A percentile compares a stretch with the other conserved stretches of the same genome.
These are phyloP conservation scores for Dacryopinax primogenitus DNA, from an alignment of 768 basidiomycete genomes.

Conservation along the genomic window DNA sequence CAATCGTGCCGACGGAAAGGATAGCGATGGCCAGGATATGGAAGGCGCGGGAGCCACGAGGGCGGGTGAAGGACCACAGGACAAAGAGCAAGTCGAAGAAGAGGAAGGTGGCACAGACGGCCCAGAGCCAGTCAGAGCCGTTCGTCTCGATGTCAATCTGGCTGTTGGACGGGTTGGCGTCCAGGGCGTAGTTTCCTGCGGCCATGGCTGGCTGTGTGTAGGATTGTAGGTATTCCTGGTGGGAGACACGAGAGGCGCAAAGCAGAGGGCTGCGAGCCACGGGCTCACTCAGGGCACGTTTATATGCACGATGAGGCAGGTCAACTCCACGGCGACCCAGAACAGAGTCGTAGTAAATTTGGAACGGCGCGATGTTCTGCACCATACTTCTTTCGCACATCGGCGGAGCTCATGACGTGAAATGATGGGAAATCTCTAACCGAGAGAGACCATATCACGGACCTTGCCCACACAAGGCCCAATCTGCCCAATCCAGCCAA, in stretches of 20 bases:
- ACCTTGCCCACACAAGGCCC: not conserved
- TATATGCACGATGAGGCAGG: not conserved
- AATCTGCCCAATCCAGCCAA: not conserved
- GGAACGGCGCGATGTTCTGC: not conserved
- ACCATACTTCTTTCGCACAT: not conserved
- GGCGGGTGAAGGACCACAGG: constrained; percentile 29
- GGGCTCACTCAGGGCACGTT: not conserved
- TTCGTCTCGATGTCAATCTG: constrained; percentile 32
- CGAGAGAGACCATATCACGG: not conserved
- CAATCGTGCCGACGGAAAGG: constrained; percentile 34
- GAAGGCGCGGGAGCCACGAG: constrained; percentile 35
- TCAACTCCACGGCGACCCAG: not conserved
- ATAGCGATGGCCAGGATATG: constrained; percentile 40
- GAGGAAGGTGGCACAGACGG: constrained; percentile 41
- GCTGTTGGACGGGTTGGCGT: constrained; percentile 29
- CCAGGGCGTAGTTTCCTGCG: not conserved
- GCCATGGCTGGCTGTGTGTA: not conserved
- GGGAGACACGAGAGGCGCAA: not conserved
- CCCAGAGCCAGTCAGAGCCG: constrained; percentile 44
- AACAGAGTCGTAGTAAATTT: not conserved
- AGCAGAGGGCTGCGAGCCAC: not conserved
- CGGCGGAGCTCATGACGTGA: not conserved
- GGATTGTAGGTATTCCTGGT: not conserved
- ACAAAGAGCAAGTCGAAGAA: constrained; percentile 31
- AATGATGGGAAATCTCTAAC: not conserved